Conservation (phyloP, 2,329 filamentous ascomycete genomes). For the Cytospora mali region DNA sequence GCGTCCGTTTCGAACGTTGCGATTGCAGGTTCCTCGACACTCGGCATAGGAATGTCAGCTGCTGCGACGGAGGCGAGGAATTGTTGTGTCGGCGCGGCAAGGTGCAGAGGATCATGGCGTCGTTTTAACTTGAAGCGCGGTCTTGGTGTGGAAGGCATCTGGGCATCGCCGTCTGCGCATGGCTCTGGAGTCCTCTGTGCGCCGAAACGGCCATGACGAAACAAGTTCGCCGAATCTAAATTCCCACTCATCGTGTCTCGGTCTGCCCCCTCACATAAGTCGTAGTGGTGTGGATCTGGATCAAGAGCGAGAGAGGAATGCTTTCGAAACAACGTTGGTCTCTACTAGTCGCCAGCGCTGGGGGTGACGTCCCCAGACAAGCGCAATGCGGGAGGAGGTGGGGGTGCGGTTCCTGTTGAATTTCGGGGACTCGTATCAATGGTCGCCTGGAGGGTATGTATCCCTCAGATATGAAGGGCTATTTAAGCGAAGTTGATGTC, state of each 20-base stretch:
- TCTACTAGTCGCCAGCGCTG: background rate
- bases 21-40: conserved; percentile 59
- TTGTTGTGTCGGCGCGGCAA: conserved; percentile 62
- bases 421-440: background rate
- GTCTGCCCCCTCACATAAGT: conserved; percentile 15
- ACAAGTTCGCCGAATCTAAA: conserved; percentile 15
- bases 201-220: conserved; percentile 46
- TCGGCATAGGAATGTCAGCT: conserved; percentile 65
- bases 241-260: conserved; percentile 26
- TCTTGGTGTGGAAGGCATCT: conserved; percentile 53
- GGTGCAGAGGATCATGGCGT: conserved; percentile 52
- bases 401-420: background rate
- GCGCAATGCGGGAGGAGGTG: conserved; percentile 1
- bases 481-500: conserved; percentile 13
- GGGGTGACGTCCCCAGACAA: background rate
- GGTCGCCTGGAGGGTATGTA: background rate
- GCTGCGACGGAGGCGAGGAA: conserved; percentile 69
- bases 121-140: conserved; percentile 59
- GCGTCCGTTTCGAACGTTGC: conserved; percentile 30
- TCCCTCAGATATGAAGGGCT: conserved; percentile 5
- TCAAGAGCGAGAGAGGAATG: conserved; percentile 9
- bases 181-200: conserved; percentile 58
- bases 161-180: conserved; percentile 40
- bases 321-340: conserved; percentile 1
- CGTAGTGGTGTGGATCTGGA: background rate